Evolutionary conservation across 2,329 filamentous ascomycete species (phyloP).

Genomic region (Fusarium proliferatum): DNA sequence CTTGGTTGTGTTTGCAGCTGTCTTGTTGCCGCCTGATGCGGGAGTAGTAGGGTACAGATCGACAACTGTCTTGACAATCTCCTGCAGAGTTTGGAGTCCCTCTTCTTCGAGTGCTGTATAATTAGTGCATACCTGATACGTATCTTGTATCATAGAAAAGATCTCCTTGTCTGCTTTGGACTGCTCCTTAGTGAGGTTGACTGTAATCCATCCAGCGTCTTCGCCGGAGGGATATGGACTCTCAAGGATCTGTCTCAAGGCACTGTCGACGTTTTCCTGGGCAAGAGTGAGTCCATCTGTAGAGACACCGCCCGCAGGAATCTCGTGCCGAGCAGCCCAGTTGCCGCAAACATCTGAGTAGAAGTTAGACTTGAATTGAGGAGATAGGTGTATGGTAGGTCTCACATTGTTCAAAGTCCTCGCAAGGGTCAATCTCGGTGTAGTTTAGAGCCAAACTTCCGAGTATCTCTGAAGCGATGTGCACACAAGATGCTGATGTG

Average conservation of each 20-base stretch:
- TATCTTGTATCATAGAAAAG: neutral
- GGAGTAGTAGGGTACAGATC: neutral
- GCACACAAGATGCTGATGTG: constrained; percentile 46
- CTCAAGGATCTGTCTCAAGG: constrained; percentile 40
- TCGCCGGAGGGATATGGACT: fast-evolving
- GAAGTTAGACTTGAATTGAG: neutral
- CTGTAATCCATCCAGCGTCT: constrained; percentile 50
- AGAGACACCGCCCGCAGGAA: constrained; percentile 68
- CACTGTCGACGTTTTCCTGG: neutral
- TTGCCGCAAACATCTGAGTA: constrained; percentile 67
- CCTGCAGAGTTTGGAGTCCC: neutral
- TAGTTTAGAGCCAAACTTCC: constrained; percentile 56
- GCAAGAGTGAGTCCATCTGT: neutral
- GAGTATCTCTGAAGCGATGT: constrained; percentile 48
- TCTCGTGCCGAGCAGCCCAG: constrained; percentile 67
- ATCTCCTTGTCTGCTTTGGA: constrained; percentile 22
- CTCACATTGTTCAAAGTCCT: constrained; percentile 69
- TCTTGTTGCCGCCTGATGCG: neutral
- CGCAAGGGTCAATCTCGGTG: constrained; percentile 72
- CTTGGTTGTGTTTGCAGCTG: neutral
- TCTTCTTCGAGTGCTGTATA: neutral
- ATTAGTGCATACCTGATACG: neutral
- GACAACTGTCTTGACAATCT: neutral
- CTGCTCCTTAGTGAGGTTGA: constrained; percentile 66
- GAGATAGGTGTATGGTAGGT: fast-evolving